Conservation (phyloP, 768 basidiomycete genomes). For the Sporobolomyces phaffii region DNA sequence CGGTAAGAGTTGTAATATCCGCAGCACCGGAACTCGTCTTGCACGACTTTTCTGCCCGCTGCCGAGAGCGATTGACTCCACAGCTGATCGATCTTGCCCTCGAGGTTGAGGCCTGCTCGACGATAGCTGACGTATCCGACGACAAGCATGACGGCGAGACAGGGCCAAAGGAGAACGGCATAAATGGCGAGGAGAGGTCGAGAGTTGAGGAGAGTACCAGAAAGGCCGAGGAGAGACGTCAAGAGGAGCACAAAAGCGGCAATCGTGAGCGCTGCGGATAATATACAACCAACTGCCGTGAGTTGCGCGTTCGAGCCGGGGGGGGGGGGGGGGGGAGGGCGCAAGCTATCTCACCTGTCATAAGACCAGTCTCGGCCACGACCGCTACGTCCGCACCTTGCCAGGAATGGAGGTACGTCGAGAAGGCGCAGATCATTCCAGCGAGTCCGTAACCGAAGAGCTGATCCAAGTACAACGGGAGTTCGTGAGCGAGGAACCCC, state of each 20-base stretch:
- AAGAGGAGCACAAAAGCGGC: conserved; percentile 57
- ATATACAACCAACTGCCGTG: no score
- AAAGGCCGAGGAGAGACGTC: conserved; percentile 58
- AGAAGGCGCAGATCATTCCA: conserved; percentile 54
- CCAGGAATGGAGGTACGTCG: conserved; percentile 58
- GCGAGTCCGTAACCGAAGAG: conserved; percentile 55
- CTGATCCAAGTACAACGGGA: no score
- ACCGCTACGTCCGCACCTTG: conserved; percentile 59
- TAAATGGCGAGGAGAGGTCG: conserved; percentile 64
- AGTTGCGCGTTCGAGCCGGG: no score
- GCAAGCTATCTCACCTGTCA: conserved; percentile 44
- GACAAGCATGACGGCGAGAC: conserved; percentile 55
- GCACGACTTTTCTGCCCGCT: conserved; percentile 55
- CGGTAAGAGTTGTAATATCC: conserved; percentile 60
- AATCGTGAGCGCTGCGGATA: conserved; percentile 57
- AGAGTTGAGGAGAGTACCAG: conserved; percentile 61
- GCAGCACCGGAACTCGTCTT: conserved; percentile 59
- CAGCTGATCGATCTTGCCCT: conserved; percentile 61
- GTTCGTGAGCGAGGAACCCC: no score
- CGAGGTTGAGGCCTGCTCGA: conserved; percentile 57
- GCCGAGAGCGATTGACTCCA: conserved; percentile 64
- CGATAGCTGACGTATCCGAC: conserved; percentile 65
- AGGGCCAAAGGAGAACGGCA: conserved; percentile 63
- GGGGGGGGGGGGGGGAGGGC: neutral
- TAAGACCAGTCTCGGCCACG: conserved; percentile 53